Conservation (phyloP, 83 land plant genomes). For the Picea abies region DNA sequence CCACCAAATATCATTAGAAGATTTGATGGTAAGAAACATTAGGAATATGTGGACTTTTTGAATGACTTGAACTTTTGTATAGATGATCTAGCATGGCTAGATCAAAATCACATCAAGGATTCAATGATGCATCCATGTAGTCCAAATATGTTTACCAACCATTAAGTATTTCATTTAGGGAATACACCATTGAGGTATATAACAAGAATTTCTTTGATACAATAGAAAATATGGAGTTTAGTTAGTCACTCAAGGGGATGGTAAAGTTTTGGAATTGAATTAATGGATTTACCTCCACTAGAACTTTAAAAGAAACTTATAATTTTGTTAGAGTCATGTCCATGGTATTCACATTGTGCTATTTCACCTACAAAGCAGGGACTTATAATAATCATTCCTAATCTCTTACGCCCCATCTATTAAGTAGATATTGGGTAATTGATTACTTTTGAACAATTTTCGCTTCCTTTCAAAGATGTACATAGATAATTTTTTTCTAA, state of each 20-base stretch:
- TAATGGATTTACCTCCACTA: constrained; percentile 62
- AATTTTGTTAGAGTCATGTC: constrained; percentile 50
- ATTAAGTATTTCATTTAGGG: constrained; percentile 46
- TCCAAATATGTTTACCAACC: constrained; percentile 93
- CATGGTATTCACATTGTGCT: constrained; percentile 70
- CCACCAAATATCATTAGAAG: neutral
- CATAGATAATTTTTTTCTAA: neutral
- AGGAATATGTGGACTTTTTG: constrained; percentile 97
- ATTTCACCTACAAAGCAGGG: constrained; percentile 36
- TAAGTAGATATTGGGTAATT: constrained; percentile 90
- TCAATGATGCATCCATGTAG: constrained; percentile 69
- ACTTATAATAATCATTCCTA: constrained; percentile 68
- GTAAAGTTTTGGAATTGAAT: constrained; percentile 58
- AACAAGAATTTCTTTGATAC: constrained; percentile 75
- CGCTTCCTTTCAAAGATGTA: constrained; percentile 52
- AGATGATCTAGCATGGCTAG: constrained; percentile 93
- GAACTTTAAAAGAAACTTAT: constrained; percentile 56
- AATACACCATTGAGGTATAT: constrained; percentile 66
- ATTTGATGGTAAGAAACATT: constrained; percentile 61
- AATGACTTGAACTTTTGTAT: constrained; percentile 96
- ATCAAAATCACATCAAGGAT: constrained; percentile 91
- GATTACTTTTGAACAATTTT: constrained; percentile 73
- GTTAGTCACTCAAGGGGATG: constrained; percentile 78
- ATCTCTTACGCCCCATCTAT: constrained; percentile 50
- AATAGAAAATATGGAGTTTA: constrained; percentile 54